Conservation (phyloP, 2,329 filamentous ascomycete genomes). For the Capronia coronata region DNA sequence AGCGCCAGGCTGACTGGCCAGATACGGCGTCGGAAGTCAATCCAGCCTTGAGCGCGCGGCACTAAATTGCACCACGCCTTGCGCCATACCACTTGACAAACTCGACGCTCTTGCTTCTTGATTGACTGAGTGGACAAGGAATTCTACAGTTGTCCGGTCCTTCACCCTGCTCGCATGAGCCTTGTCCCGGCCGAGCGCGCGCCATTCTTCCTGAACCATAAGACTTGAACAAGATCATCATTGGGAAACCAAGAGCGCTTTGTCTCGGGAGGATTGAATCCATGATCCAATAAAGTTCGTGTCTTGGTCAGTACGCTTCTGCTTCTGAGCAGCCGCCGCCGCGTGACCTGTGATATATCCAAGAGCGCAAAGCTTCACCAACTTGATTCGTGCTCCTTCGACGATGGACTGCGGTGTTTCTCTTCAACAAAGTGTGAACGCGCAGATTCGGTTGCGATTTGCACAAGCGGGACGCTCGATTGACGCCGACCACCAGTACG, state of each 20-base stretch:
- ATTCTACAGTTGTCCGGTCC: background rate
- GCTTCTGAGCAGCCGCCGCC: constrained; percentile 1
- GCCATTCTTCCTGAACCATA: constrained; percentile 6
- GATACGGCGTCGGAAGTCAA: background rate
- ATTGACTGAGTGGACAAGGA: constrained; percentile 7
- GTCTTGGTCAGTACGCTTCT: background rate
- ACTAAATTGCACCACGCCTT: constrained; percentile 1
- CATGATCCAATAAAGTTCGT: constrained; percentile 1
- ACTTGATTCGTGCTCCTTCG: no score
- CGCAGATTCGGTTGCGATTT: no score
- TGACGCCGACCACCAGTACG: no score
- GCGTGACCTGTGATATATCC: background rate
- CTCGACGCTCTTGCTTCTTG: constrained; percentile 6
- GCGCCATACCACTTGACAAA: background rate
- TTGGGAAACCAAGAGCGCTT: constrained; percentile 1
- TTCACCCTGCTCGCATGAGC: background rate
- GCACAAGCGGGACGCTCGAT: no score
- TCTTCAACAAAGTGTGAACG: no score
- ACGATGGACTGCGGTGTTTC: no score
- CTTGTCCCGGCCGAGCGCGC: constrained; percentile 7
- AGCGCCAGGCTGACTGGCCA: constrained; percentile 14
- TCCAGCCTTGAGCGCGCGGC: constrained; percentile 20
- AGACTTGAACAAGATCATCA: background rate
- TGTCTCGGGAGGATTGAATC: constrained; percentile 7
- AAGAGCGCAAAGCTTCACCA: background rate